phyloP scores from a whole-genome alignment of 2,329 filamentous ascomycete species.

The Blumeria graminis region DNA sequence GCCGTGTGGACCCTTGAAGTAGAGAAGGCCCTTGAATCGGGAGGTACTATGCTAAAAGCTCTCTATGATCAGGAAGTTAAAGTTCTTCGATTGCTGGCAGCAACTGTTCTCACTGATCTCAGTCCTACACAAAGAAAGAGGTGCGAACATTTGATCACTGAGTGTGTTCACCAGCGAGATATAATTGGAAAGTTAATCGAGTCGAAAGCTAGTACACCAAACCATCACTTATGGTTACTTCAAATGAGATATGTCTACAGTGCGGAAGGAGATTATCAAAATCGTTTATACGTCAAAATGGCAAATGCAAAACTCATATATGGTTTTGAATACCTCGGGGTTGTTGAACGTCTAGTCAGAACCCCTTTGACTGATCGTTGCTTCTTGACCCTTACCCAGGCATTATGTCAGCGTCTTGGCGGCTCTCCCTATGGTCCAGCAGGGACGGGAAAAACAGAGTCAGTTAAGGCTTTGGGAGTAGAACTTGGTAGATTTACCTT shows the following conservation, averaged over 20 bases:
- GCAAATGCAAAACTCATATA: conserved; percentile 90
- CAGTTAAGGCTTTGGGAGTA: conserved; percentile 89
- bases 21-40: conserved; percentile 48
- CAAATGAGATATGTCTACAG: conserved; percentile 93
- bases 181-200: conserved; percentile 68
- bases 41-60: conserved; percentile 40
- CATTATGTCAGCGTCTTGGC: conserved; percentile 78
- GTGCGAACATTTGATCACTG: conserved; percentile 95
- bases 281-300: conserved; percentile 80
- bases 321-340: conserved; percentile 92
- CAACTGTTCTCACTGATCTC: conserved; percentile 74
- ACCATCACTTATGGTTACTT: conserved; percentile 77
- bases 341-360: conserved; percentile 83
- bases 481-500: conserved; percentile 93
- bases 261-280: conserved; percentile 53
- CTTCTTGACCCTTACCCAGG: conserved; percentile 93
- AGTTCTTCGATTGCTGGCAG: conserved; percentile 63
- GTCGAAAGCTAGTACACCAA: conserved; percentile 46
- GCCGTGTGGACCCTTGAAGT: conserved; percentile 82
- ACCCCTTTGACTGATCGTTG: conserved; percentile 95
- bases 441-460: conserved; percentile 96
- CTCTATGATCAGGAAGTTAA: conserved; percentile 67
- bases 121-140: conserved; percentile 76
- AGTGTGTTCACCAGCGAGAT: conserved; percentile 94
- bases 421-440: conserved; percentile 94